These are phyloP conservation scores for Ogataea zsoltii DNA, from an alignment of 805 yeast species.

Conservation along the genomic window DNA sequence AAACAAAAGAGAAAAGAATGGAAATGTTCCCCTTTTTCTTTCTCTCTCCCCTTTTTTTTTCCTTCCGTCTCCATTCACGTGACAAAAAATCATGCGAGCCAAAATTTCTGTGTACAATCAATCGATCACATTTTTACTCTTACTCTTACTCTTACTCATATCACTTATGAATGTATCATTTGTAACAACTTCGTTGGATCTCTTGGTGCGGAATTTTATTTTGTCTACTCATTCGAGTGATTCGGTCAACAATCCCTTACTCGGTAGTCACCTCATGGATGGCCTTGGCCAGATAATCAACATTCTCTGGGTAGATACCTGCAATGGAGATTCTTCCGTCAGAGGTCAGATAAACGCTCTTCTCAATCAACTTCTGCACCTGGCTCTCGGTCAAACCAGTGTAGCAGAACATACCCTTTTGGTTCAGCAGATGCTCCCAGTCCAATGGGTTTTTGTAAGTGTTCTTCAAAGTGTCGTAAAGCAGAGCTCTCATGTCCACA, in stretches of 20 bases:
- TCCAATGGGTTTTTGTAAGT: conserved; percentile 53
- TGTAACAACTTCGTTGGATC: no score
- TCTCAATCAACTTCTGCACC: conserved; percentile 66
- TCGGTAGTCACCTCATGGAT: conserved; percentile 26
- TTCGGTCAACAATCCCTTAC: conserved; percentile 21
- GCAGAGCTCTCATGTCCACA: conserved; percentile 63
- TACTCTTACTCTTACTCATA: no score
- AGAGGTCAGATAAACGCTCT: conserved; percentile 80
- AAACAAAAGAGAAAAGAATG: no score
- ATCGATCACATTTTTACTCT: no score
- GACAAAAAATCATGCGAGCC: no score
- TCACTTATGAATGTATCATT: no score
- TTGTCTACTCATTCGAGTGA: no score
- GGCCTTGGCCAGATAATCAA: conserved; percentile 65
- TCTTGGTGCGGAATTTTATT: no score
- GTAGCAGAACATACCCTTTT: conserved; percentile 96
- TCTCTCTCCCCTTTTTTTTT: no score
- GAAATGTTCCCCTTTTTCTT: no score
- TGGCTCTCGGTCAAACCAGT: conserved; percentile 78
- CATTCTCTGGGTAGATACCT: conserved; percentile 80
- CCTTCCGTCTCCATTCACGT: no score
- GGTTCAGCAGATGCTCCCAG: conserved; percentile 87
- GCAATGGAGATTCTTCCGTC: conserved; percentile 93
- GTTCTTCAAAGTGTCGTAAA: conserved; percentile 59
- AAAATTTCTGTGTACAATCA: no score